Evolutionary conservation across 495 filamentous ascomycete species (phyloP).

Genomic region (Neurospora sp.): DNA sequence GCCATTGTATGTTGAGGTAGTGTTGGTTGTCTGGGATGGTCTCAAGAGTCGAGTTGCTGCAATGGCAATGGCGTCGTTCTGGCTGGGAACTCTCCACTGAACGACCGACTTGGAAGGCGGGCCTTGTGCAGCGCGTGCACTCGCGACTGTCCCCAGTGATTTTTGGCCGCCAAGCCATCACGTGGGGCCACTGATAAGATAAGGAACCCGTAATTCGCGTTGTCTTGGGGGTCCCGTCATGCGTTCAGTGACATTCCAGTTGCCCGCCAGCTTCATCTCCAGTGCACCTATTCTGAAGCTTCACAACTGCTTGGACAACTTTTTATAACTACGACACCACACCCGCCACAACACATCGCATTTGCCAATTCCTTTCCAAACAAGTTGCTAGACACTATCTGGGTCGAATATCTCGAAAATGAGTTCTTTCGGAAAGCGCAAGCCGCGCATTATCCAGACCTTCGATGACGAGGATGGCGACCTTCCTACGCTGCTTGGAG

Average conservation of each 20-base stretch:
- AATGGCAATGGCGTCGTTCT: slow-evolving; percentile 2
- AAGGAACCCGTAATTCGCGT: slow-evolving; percentile 14
- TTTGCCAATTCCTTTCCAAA: neutral
- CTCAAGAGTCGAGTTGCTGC: neutral
- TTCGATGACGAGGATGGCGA: slow-evolving; percentile 51
- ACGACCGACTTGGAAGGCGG: slow-evolving; percentile 3
- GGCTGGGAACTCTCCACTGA: neutral
- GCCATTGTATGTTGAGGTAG: slow-evolving; percentile 58
- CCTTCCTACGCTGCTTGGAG: slow-evolving; percentile 15
- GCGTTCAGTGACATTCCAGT: neutral
- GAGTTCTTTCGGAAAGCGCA: slow-evolving; percentile 58
- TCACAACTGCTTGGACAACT: neutral
- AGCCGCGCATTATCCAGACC: slow-evolving; percentile 62
- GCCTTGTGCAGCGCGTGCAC: neutral
- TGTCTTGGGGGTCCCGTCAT: neutral
- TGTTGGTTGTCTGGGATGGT: slow-evolving; percentile 2
- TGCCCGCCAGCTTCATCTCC: neutral
- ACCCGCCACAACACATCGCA: neutral
- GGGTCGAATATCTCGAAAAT: slow-evolving; percentile 29
- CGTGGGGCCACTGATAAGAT: slow-evolving; percentile 7
- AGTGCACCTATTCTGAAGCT: neutral
- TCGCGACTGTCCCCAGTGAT: slow-evolving; percentile 1
- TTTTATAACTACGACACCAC: neutral
- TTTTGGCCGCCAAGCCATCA: slow-evolving; percentile 3
- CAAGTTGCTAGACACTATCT: neutral